These are phyloP conservation scores for Cronartium ribicola DNA, from an alignment of 1,284 basidiomycete species.

Conservation along the genomic window DNA sequence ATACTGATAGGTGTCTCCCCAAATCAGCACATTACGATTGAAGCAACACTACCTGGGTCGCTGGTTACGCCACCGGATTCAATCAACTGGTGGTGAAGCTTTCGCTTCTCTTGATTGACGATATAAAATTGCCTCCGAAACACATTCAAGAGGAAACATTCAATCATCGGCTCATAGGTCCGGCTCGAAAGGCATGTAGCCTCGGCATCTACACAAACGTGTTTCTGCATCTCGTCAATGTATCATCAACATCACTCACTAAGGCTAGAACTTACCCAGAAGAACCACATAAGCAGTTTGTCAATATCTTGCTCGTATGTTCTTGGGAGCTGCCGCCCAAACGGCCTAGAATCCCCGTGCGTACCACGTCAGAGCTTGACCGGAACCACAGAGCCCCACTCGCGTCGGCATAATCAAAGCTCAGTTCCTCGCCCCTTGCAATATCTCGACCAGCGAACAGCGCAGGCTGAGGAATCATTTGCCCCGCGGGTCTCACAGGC, in stretches of 20 bases:
- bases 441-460: slow-evolving; percentile 31
- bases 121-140: too few relatives aligned
- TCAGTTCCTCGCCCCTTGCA: slow-evolving; percentile 25
- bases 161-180: background rate
- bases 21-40: too few relatives aligned
- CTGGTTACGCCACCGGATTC: too few relatives aligned
- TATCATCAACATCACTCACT: background rate
- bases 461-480: slow-evolving; percentile 14
- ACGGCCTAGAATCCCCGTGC: background rate
- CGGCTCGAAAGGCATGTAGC: slow-evolving; percentile 12
- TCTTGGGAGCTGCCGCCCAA: too few relatives aligned
- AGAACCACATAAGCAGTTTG: slow-evolving; percentile 13
- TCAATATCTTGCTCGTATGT: background rate
- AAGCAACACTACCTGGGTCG: too few relatives aligned
- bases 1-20: too few relatives aligned
- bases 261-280: background rate
- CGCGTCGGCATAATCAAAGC: slow-evolving; percentile 36
- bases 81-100: too few relatives aligned
- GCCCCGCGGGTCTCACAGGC: slow-evolving; percentile 24
- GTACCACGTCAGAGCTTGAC: background rate
- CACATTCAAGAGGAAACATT: too few relatives aligned
- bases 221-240: background rate
- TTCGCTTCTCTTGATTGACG: too few relatives aligned
- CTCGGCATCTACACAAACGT: slow-evolving; percentile 4
- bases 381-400: background rate